A percentile compares a stretch with the other conserved stretches of the same genome.
These are phyloP conservation scores for Peribolospora baueri DNA, from an alignment of 768 basidiomycete genomes.

Conservation along the genomic window DNA sequence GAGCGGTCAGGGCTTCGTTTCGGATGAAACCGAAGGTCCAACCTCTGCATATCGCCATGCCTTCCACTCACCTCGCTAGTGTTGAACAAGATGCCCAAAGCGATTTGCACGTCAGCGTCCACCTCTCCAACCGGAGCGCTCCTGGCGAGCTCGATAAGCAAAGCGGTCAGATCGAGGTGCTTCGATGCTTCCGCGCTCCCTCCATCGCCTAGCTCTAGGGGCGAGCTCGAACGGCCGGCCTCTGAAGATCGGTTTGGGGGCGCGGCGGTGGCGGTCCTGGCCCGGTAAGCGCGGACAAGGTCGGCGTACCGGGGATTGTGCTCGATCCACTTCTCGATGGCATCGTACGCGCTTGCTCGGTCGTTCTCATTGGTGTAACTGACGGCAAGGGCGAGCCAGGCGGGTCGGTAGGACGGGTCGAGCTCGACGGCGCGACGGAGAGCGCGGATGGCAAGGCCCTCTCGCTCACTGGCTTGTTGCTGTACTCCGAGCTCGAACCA, in stretches of 20 bases:
- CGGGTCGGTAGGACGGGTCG: conserved; percentile 39
- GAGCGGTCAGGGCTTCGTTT: too few relatives aligned
- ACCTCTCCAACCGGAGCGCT: conserved; percentile 30
- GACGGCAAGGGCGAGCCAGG: conserved; percentile 77
- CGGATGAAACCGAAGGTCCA: neutral
- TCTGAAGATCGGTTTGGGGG: too few relatives aligned
- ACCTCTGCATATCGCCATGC: neutral
- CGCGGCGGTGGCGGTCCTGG: too few relatives aligned
- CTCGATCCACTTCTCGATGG: conserved; percentile 63
- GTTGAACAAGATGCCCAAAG: conserved; percentile 76
- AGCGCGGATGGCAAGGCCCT: conserved; percentile 66
- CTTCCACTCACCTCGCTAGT: conserved; percentile 44
- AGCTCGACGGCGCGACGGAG: conserved; percentile 56
- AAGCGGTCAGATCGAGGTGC: conserved; percentile 32
- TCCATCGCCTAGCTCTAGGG: neutral
- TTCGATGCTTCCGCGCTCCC: neutral
- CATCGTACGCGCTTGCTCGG: conserved; percentile 42
- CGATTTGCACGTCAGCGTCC: conserved; percentile 88
- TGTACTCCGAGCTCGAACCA: conserved; percentile 90
- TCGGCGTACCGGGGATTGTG: too few relatives aligned
- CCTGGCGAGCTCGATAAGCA: conserved; percentile 57
- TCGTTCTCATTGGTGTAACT: conserved; percentile 76
- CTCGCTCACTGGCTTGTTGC: conserved; percentile 94
- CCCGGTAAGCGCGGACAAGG: too few relatives aligned
- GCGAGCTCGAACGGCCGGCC: neutral